Evolutionary conservation across 805 yeast species (phyloP).

Genomic region (Torulaspora quercuum): DNA sequence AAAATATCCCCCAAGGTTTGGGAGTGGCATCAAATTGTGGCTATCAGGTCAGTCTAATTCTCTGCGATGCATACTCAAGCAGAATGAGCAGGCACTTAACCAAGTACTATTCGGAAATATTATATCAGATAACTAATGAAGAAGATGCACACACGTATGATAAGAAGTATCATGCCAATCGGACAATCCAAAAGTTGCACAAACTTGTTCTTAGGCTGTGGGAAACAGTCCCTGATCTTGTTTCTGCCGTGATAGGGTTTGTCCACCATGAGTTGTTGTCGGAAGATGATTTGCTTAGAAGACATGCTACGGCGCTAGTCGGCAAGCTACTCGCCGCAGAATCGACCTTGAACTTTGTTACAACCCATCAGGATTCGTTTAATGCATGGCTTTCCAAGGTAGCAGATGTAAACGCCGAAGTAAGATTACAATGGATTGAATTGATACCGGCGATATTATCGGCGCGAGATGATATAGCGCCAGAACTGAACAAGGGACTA

Average conservation of each 20-base stretch:
- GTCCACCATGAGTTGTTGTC: slow-evolving; percentile 78
- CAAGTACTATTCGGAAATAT: slow-evolving; percentile 71
- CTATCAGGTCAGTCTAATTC: slow-evolving; percentile 57
- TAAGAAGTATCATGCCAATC: slow-evolving; percentile 17
- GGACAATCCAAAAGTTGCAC: slow-evolving; percentile 59
- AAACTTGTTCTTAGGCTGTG: slow-evolving; percentile 62
- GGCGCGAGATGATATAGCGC: slow-evolving; percentile 44
- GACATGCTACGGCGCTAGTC: slow-evolving; percentile 67
- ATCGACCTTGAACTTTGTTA: slow-evolving; percentile 54
- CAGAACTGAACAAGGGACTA: slow-evolving; percentile 55
- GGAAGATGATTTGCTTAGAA: slow-evolving; percentile 57
- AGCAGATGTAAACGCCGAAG: slow-evolving; percentile 60
- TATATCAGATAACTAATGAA: slow-evolving; percentile 48
- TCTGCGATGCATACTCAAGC: slow-evolving; percentile 69
- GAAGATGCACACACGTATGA: slow-evolving; percentile 21
- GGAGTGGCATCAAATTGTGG: slow-evolving; percentile 47
- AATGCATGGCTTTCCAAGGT: slow-evolving; percentile 70
- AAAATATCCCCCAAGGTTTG: slow-evolving; percentile 32
- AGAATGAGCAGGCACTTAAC: slow-evolving; percentile 73
- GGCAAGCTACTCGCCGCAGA: slow-evolving; percentile 56
- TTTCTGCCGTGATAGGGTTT: slow-evolving; percentile 71
- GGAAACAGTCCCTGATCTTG: slow-evolving; percentile 71
- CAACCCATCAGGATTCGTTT: slow-evolving; percentile 59
- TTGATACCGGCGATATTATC: slow-evolving; percentile 49
- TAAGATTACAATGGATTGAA: slow-evolving; percentile 69